phyloP scores from a whole-genome alignment of 2,329 filamentous ascomycete genomes.

The Fusarium sp. region DNA sequence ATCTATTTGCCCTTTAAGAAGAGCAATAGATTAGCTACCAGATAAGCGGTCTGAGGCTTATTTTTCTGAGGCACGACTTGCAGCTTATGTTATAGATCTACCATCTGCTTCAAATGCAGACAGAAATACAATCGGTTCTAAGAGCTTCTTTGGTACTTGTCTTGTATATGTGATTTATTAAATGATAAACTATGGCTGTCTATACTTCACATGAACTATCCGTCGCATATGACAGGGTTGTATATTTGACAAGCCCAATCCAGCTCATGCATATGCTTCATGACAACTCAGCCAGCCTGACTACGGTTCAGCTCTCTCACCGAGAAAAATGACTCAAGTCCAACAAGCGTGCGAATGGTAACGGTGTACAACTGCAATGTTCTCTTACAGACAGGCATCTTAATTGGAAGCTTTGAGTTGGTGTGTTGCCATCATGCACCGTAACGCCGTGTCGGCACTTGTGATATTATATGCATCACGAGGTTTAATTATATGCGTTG shows the following conservation, averaged over 20 bases:
- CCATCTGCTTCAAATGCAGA: slow-evolving; percentile 2
- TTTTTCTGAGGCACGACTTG: not conserved
- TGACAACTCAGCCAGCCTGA: slow-evolving; percentile 13
- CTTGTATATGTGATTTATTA: not conserved
- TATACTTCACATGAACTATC: not conserved
- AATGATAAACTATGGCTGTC: not conserved
- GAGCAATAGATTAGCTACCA: not conserved
- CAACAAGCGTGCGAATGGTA: slow-evolving; percentile 4
- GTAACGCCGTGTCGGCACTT: slow-evolving; percentile 18
- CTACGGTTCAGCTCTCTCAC: slow-evolving; percentile 5
- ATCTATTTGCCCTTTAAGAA: not conserved
- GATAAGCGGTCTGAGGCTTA: not conserved
- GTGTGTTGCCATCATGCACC: slow-evolving; percentile 29
- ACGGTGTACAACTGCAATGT: not conserved
- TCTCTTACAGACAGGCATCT: not conserved
- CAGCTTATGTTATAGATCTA: not conserved
- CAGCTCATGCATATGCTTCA: slow-evolving; percentile 14
- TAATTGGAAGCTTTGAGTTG: slow-evolving; percentile 13
- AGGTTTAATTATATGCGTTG: slow-evolving; percentile 8
- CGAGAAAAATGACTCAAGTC: not conserved
- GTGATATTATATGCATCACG: slow-evolving; percentile 17
- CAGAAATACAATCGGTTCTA: slow-evolving; percentile 7
- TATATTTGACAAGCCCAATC: not conserved
- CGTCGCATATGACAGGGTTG: not conserved
- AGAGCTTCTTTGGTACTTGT: not conserved